Conservation (phyloP, 192 early-diverging fungal genomes). For the Podila clonocystis region DNA sequence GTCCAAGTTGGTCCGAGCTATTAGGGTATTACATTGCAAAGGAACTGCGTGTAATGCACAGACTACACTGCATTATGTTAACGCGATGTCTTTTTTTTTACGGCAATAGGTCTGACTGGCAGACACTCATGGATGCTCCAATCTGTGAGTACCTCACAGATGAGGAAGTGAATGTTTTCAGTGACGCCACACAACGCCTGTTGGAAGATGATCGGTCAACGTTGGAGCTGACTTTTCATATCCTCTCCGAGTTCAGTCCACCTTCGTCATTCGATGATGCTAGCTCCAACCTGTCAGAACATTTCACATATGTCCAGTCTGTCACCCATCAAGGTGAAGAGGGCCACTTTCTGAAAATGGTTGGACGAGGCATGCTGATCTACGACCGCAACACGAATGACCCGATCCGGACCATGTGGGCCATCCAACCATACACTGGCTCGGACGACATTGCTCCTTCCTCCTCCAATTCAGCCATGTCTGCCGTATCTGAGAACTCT, state of each 20-base stretch:
- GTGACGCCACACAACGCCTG: conserved; percentile 63
- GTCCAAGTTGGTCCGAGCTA: conserved; percentile 73
- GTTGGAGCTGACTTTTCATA: conserved; percentile 71
- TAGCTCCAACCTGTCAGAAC: conserved; percentile 51
- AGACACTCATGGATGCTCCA: conserved; percentile 54
- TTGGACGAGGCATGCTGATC: conserved; percentile 88
- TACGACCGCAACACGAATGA: conserved; percentile 72
- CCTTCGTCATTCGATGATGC: conserved; percentile 42
- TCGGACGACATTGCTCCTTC: conserved; percentile 17
- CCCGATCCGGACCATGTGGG: conserved; percentile 81
- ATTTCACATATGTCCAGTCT: conserved; percentile 53
- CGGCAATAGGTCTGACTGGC: conserved; percentile 55
- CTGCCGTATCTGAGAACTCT: conserved; percentile 28
- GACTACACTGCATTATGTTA: not conserved
- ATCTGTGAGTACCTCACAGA: conserved; percentile 64
- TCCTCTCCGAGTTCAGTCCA: conserved; percentile 39
- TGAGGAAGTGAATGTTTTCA: conserved; percentile 71
- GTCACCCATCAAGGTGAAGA: conserved; percentile 10
- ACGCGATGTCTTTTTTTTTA: conserved; percentile 4
- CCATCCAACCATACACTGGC: conserved; percentile 67
- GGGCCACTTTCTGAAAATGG: conserved; percentile 69
- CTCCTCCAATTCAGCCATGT: conserved; percentile 30
- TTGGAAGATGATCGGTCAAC: conserved; percentile 67
- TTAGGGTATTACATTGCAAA: conserved; percentile 64
- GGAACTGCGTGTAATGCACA: not conserved